Conservation (phyloP, 139 green algal species). For the Chlorella sp. region DNA sequence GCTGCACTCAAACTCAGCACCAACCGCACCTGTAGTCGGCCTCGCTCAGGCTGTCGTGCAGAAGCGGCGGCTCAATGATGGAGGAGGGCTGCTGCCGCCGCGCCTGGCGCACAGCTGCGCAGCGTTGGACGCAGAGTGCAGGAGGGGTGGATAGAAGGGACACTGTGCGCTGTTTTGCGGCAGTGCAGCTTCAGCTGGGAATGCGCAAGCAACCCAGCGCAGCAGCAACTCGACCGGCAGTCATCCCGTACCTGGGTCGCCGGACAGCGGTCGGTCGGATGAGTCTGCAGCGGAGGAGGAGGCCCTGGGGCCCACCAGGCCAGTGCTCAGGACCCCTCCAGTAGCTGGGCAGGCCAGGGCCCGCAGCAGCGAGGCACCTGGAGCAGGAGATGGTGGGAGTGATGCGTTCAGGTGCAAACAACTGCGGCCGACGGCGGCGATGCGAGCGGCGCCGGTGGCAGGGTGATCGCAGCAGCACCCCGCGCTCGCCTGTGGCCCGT, state of each 20-base stretch:
- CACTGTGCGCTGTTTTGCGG: too few species aligned
- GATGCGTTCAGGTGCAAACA: background rate
- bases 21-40: background rate
- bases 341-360: background rate
- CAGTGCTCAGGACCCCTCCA: background rate
- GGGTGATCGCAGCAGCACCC: too few species aligned
- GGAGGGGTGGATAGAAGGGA: too few species aligned
- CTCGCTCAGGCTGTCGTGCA: constrained; percentile 28
- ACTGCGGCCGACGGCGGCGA: too few species aligned
- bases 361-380: background rate
- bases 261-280: background rate
- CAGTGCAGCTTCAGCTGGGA: too few species aligned
- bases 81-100: constrained; percentile 17
- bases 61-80: constrained; percentile 22
- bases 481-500: too few species aligned
- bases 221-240: background rate
- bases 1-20: too few species aligned
- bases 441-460: too few species aligned
- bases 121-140: background rate
- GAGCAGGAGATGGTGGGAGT: background rate
- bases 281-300: background rate
- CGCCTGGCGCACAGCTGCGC: constrained; percentile 6
- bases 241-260: background rate
- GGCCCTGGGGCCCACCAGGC: background rate
- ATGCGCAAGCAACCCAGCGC: too few species aligned